A percentile compares a stretch with the other conserved stretches of the same genome.
phyloP scores from a whole-genome alignment of 305 asterid species.

The Rubia balearica region DNA sequence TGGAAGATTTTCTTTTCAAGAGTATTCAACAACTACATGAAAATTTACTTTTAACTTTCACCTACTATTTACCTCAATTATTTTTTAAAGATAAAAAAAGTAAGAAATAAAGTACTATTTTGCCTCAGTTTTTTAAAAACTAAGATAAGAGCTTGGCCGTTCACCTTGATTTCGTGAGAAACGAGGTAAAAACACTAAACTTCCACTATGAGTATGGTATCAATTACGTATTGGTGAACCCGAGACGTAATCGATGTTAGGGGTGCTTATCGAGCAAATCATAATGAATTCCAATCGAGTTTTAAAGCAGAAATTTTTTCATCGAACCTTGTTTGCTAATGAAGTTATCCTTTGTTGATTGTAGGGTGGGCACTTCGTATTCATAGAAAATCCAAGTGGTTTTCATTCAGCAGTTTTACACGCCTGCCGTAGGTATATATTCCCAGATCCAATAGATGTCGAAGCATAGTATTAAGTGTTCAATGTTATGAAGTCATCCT shows the following conservation, averaged over 20 bases:
- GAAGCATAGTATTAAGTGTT: too few relatives aligned
- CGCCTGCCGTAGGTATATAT: constrained; percentile 52
- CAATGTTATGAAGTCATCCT: too few relatives aligned
- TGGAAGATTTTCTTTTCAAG: too few relatives aligned
- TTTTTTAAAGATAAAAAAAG: neutral
- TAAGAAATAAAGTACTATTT: neutral
- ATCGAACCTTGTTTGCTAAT: neutral
- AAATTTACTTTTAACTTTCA: too few relatives aligned
- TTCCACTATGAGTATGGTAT: neutral
- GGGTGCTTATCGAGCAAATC: neutral
- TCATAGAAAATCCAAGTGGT: constrained; percentile 54
- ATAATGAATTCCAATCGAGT: too few relatives aligned
- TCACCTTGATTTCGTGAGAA: neutral
- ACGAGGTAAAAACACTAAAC: neutral
- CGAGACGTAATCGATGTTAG: too few relatives aligned
- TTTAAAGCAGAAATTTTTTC: too few relatives aligned
- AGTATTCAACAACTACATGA: too few relatives aligned
- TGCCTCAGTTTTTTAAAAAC: neutral
- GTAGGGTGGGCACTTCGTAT: constrained; percentile 76
- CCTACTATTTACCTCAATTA: too few relatives aligned
- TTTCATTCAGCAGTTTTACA: constrained; percentile 61
- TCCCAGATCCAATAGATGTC: constrained; percentile 22
- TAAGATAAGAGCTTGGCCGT: neutral
- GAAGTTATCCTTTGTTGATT: constrained; percentile 12
- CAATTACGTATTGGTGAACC: too few relatives aligned